phyloP scores from a whole-genome alignment of 2,329 filamentous ascomycete genomes.

The Trichoderma harzianum region DNA sequence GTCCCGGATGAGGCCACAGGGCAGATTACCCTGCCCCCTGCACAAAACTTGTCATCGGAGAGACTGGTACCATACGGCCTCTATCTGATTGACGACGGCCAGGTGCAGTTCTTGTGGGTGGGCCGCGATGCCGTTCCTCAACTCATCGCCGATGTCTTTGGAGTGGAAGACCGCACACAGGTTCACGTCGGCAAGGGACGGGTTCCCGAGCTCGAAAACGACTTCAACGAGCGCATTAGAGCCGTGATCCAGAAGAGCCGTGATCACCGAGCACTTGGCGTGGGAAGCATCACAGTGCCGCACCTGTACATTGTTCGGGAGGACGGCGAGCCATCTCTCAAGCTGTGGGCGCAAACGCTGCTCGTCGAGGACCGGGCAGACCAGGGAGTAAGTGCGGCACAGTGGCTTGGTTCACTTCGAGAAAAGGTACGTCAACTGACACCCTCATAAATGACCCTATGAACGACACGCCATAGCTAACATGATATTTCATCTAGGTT shows the following conservation, averaged over 20 bases:
- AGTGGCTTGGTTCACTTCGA: slow-evolving; percentile 87
- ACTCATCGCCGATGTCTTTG: slow-evolving; percentile 85
- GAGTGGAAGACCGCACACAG: slow-evolving; percentile 75
- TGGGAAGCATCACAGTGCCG: slow-evolving; percentile 88
- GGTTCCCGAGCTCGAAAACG: slow-evolving; percentile 83
- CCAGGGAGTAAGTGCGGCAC: slow-evolving; percentile 85
- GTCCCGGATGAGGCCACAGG: slow-evolving; percentile 80
- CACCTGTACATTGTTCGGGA: slow-evolving; percentile 92
- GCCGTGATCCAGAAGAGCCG: slow-evolving; percentile 89
- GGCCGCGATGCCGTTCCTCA: slow-evolving; percentile 90
- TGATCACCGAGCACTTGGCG: slow-evolving; percentile 80
- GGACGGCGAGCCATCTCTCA: slow-evolving; percentile 91
- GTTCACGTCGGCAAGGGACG: slow-evolving; percentile 88
- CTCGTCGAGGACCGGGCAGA: slow-evolving; percentile 93
- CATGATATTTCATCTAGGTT: not conserved
- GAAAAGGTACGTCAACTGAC: slow-evolving; percentile 72
- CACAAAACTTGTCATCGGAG: slow-evolving; percentile 83
- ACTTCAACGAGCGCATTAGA: slow-evolving; percentile 93
- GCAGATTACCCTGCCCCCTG: slow-evolving; percentile 81
- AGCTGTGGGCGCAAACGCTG: slow-evolving; percentile 95
- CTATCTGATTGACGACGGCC: slow-evolving; percentile 94
- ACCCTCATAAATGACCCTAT: not conserved
- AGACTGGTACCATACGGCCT: slow-evolving; percentile 84
- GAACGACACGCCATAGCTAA: not conserved
- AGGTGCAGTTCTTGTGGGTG: slow-evolving; percentile 97